Base-by-base conservation (phyloP, 2,329 filamentous ascomycete species). In the Seiridium cupressi region DNA sequence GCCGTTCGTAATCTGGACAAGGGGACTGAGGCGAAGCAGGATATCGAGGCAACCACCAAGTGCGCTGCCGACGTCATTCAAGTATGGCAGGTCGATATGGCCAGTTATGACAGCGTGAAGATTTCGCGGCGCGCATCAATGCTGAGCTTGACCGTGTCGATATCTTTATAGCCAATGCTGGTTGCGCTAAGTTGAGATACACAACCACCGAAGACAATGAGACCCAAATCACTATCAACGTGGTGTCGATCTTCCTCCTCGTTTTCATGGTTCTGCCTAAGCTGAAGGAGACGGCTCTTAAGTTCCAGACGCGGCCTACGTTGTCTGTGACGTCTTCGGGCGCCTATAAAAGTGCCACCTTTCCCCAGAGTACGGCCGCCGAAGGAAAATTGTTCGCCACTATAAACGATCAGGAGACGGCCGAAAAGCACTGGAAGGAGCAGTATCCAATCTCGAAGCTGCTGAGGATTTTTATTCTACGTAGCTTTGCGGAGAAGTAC, bases 21-120 rank as follows among this genome's bases (percentile, higher is more conserved):
- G 60, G 74, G 76, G 26, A 69, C 76, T 54, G 70, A 63, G 0
- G 80, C 80, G 51, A 76, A 74, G 26, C 55, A 64, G 2, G 70
- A 72, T 44, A 76, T 82, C 49, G 69, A 70, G 36, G 59, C 61
- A 1, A 66, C 69, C 26, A 26, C 18, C 18, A 26, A 26, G 18
- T 26, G 18, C 18, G 70, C 72, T 10, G 63, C 49, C 32, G 55
- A 60, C 54, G 66, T 60, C 3, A 69, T 82, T 38, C 72, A 83
- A 48, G 80, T 84, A 10, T 85, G 81, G 81, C 58, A 72, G 9
- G 65, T 86, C 4, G 82, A 86, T 64, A 74, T 85, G 64, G 66
- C 64, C 11, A 77, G 72, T 18, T 82, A 81, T 64, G 74, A 76
- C 3, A 81, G 76, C 38, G 75, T 85, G 44, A 69, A 73, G 55